These are phyloP conservation scores for Trichoderma oligosporum DNA, from an alignment of 2,329 filamentous ascomycete species.

Conservation along the genomic window DNA sequence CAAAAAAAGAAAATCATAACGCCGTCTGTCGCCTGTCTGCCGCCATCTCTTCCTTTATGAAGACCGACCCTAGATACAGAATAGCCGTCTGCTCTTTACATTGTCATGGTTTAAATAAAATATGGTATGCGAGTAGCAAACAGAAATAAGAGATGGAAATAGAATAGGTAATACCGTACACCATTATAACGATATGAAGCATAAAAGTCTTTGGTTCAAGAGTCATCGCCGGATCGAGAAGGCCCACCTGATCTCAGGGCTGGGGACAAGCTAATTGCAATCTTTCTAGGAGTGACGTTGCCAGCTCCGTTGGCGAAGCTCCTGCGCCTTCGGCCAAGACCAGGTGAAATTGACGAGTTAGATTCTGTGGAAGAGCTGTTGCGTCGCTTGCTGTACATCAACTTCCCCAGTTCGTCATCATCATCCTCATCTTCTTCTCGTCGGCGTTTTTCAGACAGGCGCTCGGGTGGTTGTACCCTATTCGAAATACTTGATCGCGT, in stretches of 20 bases:
- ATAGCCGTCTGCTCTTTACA: conserved; percentile 5
- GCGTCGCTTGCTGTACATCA: conserved; percentile 63
- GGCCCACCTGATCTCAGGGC: conserved; percentile 40
- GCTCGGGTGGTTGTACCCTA: conserved; percentile 62
- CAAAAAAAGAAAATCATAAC: conserved; percentile 1
- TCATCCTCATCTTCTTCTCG: conserved; percentile 80
- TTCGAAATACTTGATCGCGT: conserved; percentile 20
- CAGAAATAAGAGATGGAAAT: neutral
- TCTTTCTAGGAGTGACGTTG: conserved; percentile 47
- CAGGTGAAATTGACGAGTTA: conserved; percentile 36
- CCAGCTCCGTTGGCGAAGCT: conserved; percentile 42
- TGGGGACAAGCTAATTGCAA: conserved; percentile 55
- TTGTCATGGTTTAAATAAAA: conserved; percentile 4
- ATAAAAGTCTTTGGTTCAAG: conserved; percentile 23
- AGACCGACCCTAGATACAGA: conserved; percentile 13
- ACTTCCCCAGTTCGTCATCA: conserved; percentile 84
- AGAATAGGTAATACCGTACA: conserved; percentile 17
- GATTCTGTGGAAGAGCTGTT: conserved; percentile 53
- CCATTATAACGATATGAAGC: conserved; percentile 17
- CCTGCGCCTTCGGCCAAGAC: conserved; percentile 34
- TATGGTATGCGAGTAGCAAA: conserved; percentile 3
- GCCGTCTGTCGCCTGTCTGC: conserved; percentile 12
- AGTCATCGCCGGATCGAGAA: conserved; percentile 39
- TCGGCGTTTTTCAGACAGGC: conserved; percentile 81
- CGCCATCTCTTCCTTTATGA: conserved; percentile 1